Evolutionary conservation across 1,284 basidiomycete species (phyloP).

Genomic region (Trichosporon inkin): DNA sequence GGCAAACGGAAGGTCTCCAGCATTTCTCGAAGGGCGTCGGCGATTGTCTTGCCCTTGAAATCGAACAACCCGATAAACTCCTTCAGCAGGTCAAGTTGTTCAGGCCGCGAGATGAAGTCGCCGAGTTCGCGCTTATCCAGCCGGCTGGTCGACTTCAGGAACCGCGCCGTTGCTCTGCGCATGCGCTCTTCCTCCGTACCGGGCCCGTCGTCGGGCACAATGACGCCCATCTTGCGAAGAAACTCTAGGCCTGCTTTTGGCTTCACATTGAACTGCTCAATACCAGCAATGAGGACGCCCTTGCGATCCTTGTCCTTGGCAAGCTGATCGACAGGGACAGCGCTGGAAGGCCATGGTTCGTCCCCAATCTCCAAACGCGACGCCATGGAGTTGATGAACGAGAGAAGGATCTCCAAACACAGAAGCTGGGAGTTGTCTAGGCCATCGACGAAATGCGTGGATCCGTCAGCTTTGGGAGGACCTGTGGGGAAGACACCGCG

Average conservation of each 20-base stretch:
- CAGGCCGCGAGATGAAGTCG: slow-evolving; percentile 86
- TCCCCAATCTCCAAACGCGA: slow-evolving; percentile 64
- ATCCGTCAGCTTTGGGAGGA: slow-evolving; percentile 38
- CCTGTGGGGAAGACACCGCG: slow-evolving; percentile 71
- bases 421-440: slow-evolving; percentile 75
- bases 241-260: slow-evolving; percentile 89
- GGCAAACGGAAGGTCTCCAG: slow-evolving; percentile 92
- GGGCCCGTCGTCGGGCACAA: slow-evolving; percentile 51
- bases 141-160: slow-evolving; percentile 78
- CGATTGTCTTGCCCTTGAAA: slow-evolving; percentile 84
- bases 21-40: slow-evolving; percentile 91
- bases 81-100: slow-evolving; percentile 77
- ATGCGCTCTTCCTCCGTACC: slow-evolving; percentile 38
- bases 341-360: slow-evolving; percentile 61
- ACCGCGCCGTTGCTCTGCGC: slow-evolving; percentile 59
- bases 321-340: slow-evolving; percentile 60
- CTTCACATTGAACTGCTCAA: slow-evolving; percentile 87
- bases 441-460: slow-evolving; percentile 53
- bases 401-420: slow-evolving; percentile 81
- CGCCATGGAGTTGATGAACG: slow-evolving; percentile 86
- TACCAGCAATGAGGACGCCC: slow-evolving; percentile 76
- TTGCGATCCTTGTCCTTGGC: slow-evolving; percentile 77
- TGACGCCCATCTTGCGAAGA: slow-evolving; percentile 79
- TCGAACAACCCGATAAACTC: slow-evolving; percentile 87
- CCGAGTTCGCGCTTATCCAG: slow-evolving; percentile 93